phyloP scores from a whole-genome alignment of 73 alveolate species.

The Blepharisma japonicum region DNA sequence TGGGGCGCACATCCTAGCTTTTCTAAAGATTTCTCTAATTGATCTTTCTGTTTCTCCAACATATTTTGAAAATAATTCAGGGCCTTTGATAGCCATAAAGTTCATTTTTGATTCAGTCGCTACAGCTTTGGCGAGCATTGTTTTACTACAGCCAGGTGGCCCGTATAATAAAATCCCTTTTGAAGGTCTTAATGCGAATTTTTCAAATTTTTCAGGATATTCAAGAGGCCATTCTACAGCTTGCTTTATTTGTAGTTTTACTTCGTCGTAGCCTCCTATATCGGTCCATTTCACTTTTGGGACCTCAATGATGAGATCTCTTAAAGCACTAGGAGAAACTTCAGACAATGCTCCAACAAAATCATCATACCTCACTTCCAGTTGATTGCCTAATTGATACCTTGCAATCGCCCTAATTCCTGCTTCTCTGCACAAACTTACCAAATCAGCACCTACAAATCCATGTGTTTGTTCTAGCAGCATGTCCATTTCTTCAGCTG shows the following conservation, averaged over 20 bases:
- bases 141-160: slow-evolving; percentile 99
- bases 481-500: slow-evolving; percentile 34
- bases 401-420: slow-evolving; percentile 39
- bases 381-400: slow-evolving; percentile 23
- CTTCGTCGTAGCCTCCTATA: slow-evolving; percentile 96
- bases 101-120: slow-evolving; percentile 98
- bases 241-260: slow-evolving; percentile 85
- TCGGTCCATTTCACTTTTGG: slow-evolving; percentile 97
- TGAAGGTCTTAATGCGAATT: slow-evolving; percentile 94
- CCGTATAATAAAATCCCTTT: slow-evolving; percentile 98
- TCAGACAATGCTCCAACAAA: slow-evolving; percentile 69
- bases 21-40: slow-evolving; percentile 94
- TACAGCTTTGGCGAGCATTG: slow-evolving; percentile 99
- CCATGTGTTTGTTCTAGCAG: slow-evolving; percentile 62
- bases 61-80: slow-evolving; percentile 98
- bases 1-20: slow-evolving; percentile 96
- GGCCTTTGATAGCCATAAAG: slow-evolving; percentile 99
- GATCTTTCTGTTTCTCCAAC: slow-evolving; percentile 99
- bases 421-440: slow-evolving; percentile 42
- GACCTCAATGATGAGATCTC: slow-evolving; percentile 91
- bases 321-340: slow-evolving; percentile 78
- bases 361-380: slow-evolving; percentile 40
- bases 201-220: slow-evolving; percentile 94
- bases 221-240: slow-evolving; percentile 99
- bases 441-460: slow-evolving; percentile 58